Percentiles rank a stretch among this genome's conserved stretches.
Evolutionary conservation across 2,329 filamentous ascomycete genomes (phyloP).

Genomic region (Stagonosporopsis rhizophila): DNA sequence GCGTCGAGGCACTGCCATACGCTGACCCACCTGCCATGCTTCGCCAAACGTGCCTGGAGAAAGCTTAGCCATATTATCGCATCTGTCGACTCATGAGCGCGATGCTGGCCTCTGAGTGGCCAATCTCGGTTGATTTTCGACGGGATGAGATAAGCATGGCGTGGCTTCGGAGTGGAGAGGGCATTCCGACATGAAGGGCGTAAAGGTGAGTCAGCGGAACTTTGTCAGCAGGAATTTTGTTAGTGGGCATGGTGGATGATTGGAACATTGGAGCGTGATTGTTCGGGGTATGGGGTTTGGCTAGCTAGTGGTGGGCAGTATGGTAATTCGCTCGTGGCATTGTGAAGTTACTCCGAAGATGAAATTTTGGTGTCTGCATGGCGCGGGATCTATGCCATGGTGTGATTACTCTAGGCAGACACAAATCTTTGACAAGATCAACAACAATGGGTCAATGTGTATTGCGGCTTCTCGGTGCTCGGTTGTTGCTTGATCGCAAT

Average conservation of each 20-base stretch:
- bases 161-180: slow-evolving; percentile 2
- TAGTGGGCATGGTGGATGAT: neutral
- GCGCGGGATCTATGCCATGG: neutral
- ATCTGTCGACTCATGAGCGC: neutral
- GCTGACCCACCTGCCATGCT: slow-evolving; percentile 1
- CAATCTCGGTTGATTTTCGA: neutral
- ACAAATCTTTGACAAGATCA: neutral
- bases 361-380: neutral
- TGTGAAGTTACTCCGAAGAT: neutral
- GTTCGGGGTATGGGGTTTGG: neutral
- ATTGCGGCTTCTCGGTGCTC: neutral
- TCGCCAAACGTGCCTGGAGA: slow-evolving; percentile 1
- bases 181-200: slow-evolving; percentile 11
- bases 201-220: slow-evolving; percentile 8
- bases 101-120: slow-evolving; percentile 2
- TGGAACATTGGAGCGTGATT: neutral
- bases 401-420: neutral
- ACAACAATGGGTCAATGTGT: neutral
- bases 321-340: neutral
- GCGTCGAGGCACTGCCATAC: neutral
- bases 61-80: neutral
- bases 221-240: neutral
- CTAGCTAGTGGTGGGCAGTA: too few species aligned
- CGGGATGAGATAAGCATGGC: neutral
- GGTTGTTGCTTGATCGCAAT: neutral